Base-by-base conservation (phyloP, 2,329 filamentous ascomycete genomes). In the Diaporthe sp. region DNA sequence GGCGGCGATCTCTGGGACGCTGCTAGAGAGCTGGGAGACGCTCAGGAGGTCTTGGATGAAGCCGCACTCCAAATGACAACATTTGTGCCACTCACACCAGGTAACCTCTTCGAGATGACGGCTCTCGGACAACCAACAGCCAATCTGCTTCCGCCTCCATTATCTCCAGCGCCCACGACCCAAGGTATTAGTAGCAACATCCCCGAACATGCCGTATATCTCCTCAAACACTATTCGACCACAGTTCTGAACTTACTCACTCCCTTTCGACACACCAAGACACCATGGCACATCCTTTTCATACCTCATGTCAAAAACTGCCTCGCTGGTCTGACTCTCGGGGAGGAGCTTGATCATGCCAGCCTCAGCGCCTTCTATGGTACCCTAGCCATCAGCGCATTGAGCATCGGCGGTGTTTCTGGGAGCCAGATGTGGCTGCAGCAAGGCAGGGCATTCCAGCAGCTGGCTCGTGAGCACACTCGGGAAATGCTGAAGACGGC, bases 241-340 rank as follows among this genome's bases (percentile, higher is more conserved):
- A 81, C 80, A 5, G 81, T 85, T 3, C 80, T 85, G 25, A 78
- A 77, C 5, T 73, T 83, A 3, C 79, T 86, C 67, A 83, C 84
- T 1, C 84, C 83, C 1, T 80, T 84, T 40, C 78, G 80, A 17
- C 81, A 84, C 67, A 80, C 78, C 47, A 85, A 86, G 76, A 84
- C 84, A 2, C 84, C 84, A 1, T 85, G 84, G 84, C 82, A 85
- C 72, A 77, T 84, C 7, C 78, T 86, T 0, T 84, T 85, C 58
- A 78, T 85, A 15, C 83, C 84, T 5, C 80, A 83, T 69, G 80
- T 80, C 9, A 83, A 83, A 70, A 79, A 78, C 22, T 82, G 80
- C 30, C 74, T 86, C 15, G 84, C 84, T 8, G 80, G 81, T 25
- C 75, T 85, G 1, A 81, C 83, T 0, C 77, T 86, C 17, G 82